These are phyloP conservation scores for Prunus yedoensis DNA, from an alignment of 331 rosid species.

Conservation along the genomic window DNA sequence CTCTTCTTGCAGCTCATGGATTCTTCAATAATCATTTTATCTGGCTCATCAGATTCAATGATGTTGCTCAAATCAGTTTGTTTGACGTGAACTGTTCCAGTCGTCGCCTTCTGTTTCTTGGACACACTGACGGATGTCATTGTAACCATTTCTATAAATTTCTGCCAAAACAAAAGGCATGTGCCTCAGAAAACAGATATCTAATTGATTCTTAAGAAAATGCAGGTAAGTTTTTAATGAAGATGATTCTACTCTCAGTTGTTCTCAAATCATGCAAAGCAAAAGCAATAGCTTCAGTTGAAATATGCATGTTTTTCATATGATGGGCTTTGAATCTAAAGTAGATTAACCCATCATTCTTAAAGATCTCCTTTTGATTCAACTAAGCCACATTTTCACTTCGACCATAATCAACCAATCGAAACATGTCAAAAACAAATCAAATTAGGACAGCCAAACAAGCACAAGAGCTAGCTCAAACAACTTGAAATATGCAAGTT, in stretches of 20 bases:
- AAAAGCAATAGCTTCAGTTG: background rate
- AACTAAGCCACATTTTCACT: conserved; percentile 2
- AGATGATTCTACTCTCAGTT: background rate
- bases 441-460: background rate
- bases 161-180: conserved; percentile 10
- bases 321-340: too few species aligned
- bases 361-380: background rate
- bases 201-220: background rate
- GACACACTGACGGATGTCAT: conserved; percentile 22
- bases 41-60: conserved; percentile 22
- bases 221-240: background rate
- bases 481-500: background rate
- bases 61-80: background rate
- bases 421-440: background rate
- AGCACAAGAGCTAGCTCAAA: background rate
- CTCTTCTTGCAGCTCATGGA: conserved; percentile 30
- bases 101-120: conserved; percentile 22
- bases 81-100: conserved; percentile 38
- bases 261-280: background rate
- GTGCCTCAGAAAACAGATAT: background rate
- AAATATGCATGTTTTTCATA: too few species aligned
- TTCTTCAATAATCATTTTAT: conserved; percentile 21
- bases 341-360: too few species aligned
- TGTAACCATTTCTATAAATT: conserved; percentile 24
- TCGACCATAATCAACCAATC: background rate